These are phyloP conservation scores for Aspergillus transmontanensis DNA, from an alignment of 2,329 filamentous ascomycete species.

Conservation along the genomic window DNA sequence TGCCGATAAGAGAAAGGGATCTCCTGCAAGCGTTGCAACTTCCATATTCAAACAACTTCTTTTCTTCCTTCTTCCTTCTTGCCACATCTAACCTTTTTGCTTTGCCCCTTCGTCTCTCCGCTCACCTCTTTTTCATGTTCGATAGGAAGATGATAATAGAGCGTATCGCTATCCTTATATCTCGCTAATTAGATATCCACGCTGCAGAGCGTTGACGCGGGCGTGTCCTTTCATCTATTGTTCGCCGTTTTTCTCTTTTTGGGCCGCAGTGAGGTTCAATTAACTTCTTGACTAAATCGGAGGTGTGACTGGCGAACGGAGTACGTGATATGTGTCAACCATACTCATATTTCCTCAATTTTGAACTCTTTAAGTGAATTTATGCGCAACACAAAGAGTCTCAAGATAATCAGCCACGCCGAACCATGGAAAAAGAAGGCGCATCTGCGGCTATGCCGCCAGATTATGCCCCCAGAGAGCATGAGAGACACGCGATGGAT, in stretches of 20 bases:
- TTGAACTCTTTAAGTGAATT: neutral
- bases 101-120: neutral
- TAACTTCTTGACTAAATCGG: neutral
- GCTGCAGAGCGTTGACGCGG: neutral
- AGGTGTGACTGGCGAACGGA: neutral
- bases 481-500: neutral
- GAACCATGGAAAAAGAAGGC: conserved; percentile 11
- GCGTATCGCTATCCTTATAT: conserved; percentile 2
- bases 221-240: neutral
- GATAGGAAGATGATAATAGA: neutral
- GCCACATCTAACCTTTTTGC: neutral
- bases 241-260: neutral
- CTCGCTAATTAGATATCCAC: neutral
- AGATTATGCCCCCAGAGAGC: neutral
- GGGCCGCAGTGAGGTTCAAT: neutral
- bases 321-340: neutral
- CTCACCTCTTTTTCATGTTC: neutral
- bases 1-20: neutral
- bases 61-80: neutral
- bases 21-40: neutral
- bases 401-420: neutral
- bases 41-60: neutral
- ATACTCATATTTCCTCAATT: neutral
- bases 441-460: neutral
- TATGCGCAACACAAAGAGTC: neutral